A percentile compares a stretch with the other conserved stretches of the same genome.
phyloP scores from a whole-genome alignment of 179 eudicot species.

The Beta lomatogona region DNA sequence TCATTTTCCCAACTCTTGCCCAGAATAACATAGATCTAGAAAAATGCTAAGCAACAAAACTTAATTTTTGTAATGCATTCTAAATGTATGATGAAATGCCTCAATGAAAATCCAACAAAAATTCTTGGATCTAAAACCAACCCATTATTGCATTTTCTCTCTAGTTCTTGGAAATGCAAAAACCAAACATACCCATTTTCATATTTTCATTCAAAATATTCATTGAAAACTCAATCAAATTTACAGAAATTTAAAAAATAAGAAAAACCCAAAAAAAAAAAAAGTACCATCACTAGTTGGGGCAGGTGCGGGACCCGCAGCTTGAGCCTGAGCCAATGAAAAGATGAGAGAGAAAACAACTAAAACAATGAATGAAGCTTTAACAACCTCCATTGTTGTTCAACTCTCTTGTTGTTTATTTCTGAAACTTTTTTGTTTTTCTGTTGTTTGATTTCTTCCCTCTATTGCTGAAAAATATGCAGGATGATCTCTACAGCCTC shows the following conservation, averaged over 20 bases:
- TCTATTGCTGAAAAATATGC: not conserved
- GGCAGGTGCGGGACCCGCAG: slow-evolving; percentile 58
- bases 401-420: slow-evolving; percentile 25
- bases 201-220: not conserved
- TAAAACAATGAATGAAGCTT: slow-evolving; percentile 37
- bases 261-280: not conserved
- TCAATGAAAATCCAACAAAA: slow-evolving; percentile 1
- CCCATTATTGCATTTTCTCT: slow-evolving; percentile 14
- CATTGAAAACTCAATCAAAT: not conserved
- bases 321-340: slow-evolving; percentile 53
- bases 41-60: not conserved
- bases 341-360: slow-evolving; percentile 47
- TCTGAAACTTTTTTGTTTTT: not conserved
- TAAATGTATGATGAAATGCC: slow-evolving; percentile 5
- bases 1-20: not conserved
- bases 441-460: not conserved
- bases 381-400: slow-evolving; percentile 49
- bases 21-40: slow-evolving; percentile 28
- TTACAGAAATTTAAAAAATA: not conserved
- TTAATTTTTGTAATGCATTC: slow-evolving; percentile 13
- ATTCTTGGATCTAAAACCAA: slow-evolving; percentile 22
- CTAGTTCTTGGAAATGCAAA: not conserved
- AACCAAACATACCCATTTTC: slow-evolving; percentile 14
- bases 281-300: slow-evolving; percentile 70
- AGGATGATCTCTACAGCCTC: slow-evolving; percentile 33